Evolutionary conservation across 306 rosid genomes (phyloP), one percentile per base, ranked within the genome.

Genomic region (Prunus mira): DNA sequence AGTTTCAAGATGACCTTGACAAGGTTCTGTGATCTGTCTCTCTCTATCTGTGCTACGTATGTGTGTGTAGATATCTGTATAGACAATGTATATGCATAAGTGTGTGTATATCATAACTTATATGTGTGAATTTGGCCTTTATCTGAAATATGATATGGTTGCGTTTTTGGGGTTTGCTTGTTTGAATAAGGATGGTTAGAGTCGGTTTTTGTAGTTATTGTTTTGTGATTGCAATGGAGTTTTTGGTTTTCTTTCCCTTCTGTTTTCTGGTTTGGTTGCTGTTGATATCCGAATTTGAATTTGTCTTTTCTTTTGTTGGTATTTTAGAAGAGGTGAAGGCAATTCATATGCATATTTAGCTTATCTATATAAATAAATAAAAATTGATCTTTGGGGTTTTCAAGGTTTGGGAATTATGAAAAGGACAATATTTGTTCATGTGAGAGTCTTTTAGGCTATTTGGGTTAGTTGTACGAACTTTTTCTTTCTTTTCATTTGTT

Each of bases 1-100:
- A 88, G 78, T 81, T 79, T 76, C 91, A 88, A 73, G 89, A 85
- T 41, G 83, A 88, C 32, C 89, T 88, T 75, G 91, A 88, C 46
- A 81, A 88, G 89, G 91, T 90, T 82, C 17, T 6, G 1, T 56
- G 3, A 24, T n/a, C 17, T 30, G 56, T 18, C 30, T 25, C 43
- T 41, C 45, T 46, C 25, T 41, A 24, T 50, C 57, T 69, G 5
- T 65, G 58, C 22, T 62, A 4, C 13, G 64, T 32, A 12, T 19
- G 28, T 47, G 69, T 14, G 64, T 50, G 49, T 4, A 3, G 38
- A 50, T 57, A 32, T 78, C 49, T 5, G 60, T 25, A 32, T 66
- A 17, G 47, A 20, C n/a, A 72, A 24, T 43, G 32, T 61, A 8
- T 18, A 52, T 54, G 22, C 9, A 12, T 5, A 28, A 2, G 22